Percentiles rank a stretch among this genome's conserved stretches.
Evolutionary conservation across 202 grass and related monocot genomes (phyloP).

Genomic region (Dendrocalamus latiflorus): DNA sequence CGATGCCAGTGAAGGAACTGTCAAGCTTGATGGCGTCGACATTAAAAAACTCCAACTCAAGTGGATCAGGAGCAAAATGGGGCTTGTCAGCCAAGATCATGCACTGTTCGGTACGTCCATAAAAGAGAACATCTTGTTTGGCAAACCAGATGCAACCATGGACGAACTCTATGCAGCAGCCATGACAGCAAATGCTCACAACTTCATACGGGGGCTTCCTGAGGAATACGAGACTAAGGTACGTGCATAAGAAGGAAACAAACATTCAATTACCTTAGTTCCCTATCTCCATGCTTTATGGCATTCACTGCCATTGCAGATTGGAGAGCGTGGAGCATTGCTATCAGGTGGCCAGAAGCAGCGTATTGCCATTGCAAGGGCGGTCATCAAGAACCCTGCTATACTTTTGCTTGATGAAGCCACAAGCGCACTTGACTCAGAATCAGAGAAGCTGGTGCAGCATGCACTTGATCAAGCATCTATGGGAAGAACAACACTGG

Average conservation of each 20-base stretch:
- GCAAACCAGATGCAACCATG: conserved; percentile 74
- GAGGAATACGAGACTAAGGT: conserved; percentile 97
- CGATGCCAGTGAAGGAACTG: conserved; percentile 62
- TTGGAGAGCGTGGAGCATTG: conserved; percentile 85
- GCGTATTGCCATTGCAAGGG: conserved; percentile 91
- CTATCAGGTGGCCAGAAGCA: conserved; percentile 95
- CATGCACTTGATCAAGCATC: conserved; percentile 98
- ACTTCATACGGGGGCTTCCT: conserved; percentile 80
- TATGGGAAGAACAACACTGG: conserved; percentile 98
- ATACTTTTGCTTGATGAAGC: conserved; percentile 98
- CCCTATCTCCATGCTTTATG: neutral
- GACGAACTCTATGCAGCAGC: conserved; percentile 87
- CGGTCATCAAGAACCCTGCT: conserved; percentile 85
- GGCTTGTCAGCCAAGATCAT: conserved; percentile 96
- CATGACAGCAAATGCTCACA: conserved; percentile 96
- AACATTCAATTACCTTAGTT: neutral
- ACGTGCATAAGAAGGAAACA: neutral
- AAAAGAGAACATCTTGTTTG: conserved; percentile 90
- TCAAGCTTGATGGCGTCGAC: conserved; percentile 76
- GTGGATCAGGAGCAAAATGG: conserved; percentile 93
- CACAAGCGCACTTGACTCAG: conserved; percentile 93
- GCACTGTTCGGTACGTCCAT: conserved; percentile 88
- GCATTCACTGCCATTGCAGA: conserved; percentile 39
- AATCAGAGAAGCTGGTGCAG: conserved; percentile 95
- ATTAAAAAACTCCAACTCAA: conserved; percentile 68